These are phyloP conservation scores for Actinidia polygama DNA, from an alignment of 179 eudicot genomes.

Conservation along the genomic window DNA sequence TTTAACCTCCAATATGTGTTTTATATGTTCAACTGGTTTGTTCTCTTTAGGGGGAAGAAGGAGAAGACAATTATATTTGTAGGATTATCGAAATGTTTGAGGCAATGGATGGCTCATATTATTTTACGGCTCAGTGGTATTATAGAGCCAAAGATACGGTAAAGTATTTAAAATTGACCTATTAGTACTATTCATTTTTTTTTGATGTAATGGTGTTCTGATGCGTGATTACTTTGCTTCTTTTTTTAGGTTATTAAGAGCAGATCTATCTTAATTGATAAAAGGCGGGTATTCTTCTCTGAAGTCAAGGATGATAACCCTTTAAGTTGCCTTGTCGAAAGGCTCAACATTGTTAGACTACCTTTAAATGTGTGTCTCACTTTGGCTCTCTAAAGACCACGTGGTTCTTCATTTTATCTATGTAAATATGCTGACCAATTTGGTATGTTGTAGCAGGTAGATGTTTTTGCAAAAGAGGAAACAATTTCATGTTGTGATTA, in stretches of 20 bases:
- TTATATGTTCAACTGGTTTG: conserved; percentile 9
- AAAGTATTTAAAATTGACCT: conserved; percentile 19
- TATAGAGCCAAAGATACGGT: conserved; percentile 79
- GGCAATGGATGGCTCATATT: conserved; percentile 47
- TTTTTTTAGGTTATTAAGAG: conserved; percentile 38
- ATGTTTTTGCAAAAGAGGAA: conserved; percentile 29
- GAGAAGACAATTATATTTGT: conserved; percentile 46
- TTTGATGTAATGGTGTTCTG: background rate
- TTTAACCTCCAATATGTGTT: background rate
- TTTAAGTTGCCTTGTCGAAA: conserved; percentile 63
- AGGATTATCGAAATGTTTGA: conserved; percentile 73
- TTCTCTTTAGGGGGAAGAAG: conserved; percentile 61
- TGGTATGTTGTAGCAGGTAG: conserved; percentile 40
- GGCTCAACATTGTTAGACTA: conserved; percentile 46
- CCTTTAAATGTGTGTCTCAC: conserved; percentile 45
- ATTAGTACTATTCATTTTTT: background rate
- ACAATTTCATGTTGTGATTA: conserved; percentile 43
- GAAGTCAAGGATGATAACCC: conserved; percentile 80
- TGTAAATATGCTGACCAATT: background rate
- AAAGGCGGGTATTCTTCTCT: conserved; percentile 65
- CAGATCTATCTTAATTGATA: conserved; percentile 26
- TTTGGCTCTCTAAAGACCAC: background rate
- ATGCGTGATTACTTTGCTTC: background rate
- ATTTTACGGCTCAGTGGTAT: conserved; percentile 82
- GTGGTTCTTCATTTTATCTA: background rate